Percentiles rank a stretch among this genome's conserved stretches.
These are phyloP conservation scores for Candida palmyrensis DNA, from an alignment of 805 yeast species.

Conservation along the genomic window DNA sequence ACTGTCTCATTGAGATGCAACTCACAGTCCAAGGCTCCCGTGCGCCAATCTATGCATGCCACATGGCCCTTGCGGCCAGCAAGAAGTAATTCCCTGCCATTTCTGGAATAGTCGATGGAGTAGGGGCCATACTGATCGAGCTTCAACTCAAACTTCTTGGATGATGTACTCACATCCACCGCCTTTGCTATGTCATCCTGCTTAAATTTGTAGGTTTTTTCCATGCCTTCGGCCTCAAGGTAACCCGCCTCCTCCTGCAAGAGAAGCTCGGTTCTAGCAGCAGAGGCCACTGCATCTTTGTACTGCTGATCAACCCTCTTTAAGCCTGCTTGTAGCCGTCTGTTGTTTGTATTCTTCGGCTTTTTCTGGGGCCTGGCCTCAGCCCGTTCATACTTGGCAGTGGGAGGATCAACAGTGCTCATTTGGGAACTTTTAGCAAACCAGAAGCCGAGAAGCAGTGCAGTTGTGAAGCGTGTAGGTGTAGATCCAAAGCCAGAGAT, in stretches of 20 bases:
- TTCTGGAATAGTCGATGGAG: slow-evolving; percentile 70
- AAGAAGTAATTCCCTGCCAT: slow-evolving; percentile 78
- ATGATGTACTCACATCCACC: slow-evolving; percentile 73
- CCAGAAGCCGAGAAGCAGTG: too few species aligned
- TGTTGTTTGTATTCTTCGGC: slow-evolving; percentile 45
- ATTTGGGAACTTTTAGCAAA: too few species aligned
- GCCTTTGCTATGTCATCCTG: slow-evolving; percentile 73
- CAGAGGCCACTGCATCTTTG: slow-evolving; percentile 73
- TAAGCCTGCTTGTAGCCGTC: slow-evolving; percentile 59
- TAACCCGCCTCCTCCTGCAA: slow-evolving; percentile 81
- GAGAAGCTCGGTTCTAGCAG: slow-evolving; percentile 81
- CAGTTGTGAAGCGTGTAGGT: too few species aligned
- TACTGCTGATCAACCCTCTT: slow-evolving; percentile 66
- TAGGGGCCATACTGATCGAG: slow-evolving; percentile 86
- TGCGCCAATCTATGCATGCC: slow-evolving; percentile 94
- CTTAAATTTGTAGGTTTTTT: slow-evolving; percentile 77
- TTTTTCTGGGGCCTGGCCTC: slow-evolving; percentile 11
- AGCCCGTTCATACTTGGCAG: slow-evolving; percentile 22
- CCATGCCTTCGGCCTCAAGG: slow-evolving; percentile 94
- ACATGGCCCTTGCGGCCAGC: slow-evolving; percentile 94
- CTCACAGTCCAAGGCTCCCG: slow-evolving; percentile 78
- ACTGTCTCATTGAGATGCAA: slow-evolving; percentile 84
- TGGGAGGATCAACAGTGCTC: too few species aligned
- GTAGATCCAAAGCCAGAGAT: background rate
- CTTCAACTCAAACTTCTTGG: slow-evolving; percentile 68